phyloP scores from a whole-genome alignment of 1,139 yeast species.

The Zhuliangozyma parablackwelliae region DNA sequence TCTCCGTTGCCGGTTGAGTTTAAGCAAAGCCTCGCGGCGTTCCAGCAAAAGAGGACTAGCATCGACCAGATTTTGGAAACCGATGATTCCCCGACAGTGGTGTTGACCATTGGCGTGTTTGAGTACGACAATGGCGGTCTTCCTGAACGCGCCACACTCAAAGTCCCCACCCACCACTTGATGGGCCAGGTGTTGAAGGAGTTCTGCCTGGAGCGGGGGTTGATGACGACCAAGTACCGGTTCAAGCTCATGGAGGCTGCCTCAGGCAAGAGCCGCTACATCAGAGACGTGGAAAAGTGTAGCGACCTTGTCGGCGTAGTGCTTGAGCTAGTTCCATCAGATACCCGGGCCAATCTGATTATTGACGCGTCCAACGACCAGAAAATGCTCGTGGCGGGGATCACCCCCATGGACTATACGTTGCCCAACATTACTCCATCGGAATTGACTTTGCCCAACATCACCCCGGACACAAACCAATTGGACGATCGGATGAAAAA shows the following conservation, averaged over 20 bases:
- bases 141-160: conserved; percentile 6
- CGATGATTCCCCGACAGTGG: conserved; percentile 4
- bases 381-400: conserved; percentile 10
- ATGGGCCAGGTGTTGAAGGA: conserved; percentile 30
- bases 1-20: conserved; percentile 53
- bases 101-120: conserved; percentile 8
- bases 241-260: conserved; percentile 9
- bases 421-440: conserved; percentile 26
- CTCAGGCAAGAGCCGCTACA: conserved; percentile 6
- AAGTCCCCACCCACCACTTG: conserved; percentile 14
- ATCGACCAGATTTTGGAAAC: conserved; percentile 5
- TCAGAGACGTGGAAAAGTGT: conserved; percentile 20
- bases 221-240: conserved; percentile 19
- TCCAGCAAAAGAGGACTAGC: conserved; percentile 13
- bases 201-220: conserved; percentile 26
- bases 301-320: conserved; percentile 17
- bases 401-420: conserved; percentile 29
- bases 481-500: conserved; percentile 19
- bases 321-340: conserved; percentile 20
- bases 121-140: conserved; percentile 8
- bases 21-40: conserved; percentile 21
- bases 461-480: conserved; percentile 25
- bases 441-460: conserved; percentile 20
- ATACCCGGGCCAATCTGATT: conserved; percentile 7
- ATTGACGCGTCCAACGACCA: conserved; percentile 4